Conservation (phyloP, 2,329 filamentous ascomycete species). For the Botryotinia convoluta region DNA sequence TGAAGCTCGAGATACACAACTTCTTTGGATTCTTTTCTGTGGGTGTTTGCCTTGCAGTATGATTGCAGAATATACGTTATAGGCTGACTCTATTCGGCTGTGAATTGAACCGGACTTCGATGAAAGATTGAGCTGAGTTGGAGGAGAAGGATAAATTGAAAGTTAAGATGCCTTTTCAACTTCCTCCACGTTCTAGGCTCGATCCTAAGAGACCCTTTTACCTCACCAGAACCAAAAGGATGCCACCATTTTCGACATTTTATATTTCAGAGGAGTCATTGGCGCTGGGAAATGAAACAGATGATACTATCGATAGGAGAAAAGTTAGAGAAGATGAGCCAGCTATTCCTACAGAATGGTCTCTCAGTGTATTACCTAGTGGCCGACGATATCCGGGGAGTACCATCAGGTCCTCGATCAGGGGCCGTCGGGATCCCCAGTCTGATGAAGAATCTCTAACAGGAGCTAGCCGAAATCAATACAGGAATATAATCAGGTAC, state of each 20-base stretch:
- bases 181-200: constrained; percentile 6
- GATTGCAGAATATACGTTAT: neutral
- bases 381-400: neutral
- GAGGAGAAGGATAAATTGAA: neutral
- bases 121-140: neutral
- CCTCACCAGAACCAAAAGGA: constrained; percentile 1
- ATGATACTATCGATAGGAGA: neutral
- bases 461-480: neutral
- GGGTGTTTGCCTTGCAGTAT: neutral
- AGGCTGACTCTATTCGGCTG: neutral
- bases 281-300: neutral
- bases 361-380: neutral
- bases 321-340: neutral
- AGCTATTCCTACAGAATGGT: constrained; percentile 1
- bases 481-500: constrained; percentile 10
- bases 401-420: neutral
- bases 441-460: constrained; percentile 15
- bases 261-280: constrained; percentile 16
- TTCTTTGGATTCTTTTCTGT: neutral
- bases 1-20: constrained; percentile 1
- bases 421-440: neutral
- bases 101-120: constrained; percentile 2
- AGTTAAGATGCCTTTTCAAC: constrained; percentile 9
- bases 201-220: constrained; percentile 5
- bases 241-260: constrained; percentile 16